phyloP scores from a whole-genome alignment of 2,329 filamentous ascomycete species.

The Trichoderma oligosporum region DNA sequence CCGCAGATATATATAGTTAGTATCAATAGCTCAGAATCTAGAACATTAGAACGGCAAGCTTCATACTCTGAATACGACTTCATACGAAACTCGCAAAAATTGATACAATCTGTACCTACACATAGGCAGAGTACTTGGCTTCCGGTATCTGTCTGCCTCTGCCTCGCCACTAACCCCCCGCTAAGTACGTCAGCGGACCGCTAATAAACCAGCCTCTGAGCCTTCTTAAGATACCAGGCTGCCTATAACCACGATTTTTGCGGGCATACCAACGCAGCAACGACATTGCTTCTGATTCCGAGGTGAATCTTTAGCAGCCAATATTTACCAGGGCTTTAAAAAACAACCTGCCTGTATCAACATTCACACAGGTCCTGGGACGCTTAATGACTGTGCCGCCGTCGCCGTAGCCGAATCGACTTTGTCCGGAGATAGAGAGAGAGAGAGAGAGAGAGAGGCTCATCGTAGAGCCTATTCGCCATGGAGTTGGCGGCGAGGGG shows the following conservation, averaged over 20 bases:
- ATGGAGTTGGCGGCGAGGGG: slow-evolving; percentile 38
- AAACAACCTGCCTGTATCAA: not conserved
- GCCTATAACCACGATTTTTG: not conserved
- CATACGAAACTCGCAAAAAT: too few relatives aligned
- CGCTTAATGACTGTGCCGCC: slow-evolving; percentile 6
- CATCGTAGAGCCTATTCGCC: slow-evolving; percentile 37
- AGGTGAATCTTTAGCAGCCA: not conserved
- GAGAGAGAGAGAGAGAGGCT: not conserved
- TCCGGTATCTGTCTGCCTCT: too few relatives aligned
- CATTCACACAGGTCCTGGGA: not conserved
- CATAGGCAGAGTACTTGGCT: too few relatives aligned
- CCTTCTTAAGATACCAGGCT: not conserved
- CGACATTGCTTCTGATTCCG: not conserved
- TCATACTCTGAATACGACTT: too few relatives aligned
- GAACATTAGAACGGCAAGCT: not conserved
- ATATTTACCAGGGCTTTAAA: not conserved
- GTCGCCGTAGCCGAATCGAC: slow-evolving; percentile 5
- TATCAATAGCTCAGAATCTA: not conserved
- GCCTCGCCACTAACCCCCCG: not conserved
- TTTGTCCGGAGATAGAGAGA: not conserved
- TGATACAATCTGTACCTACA: too few relatives aligned
- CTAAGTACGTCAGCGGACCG: slow-evolving; percentile 14
- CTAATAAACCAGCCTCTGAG: not conserved
- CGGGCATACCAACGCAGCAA: not conserved
- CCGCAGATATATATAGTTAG: too few relatives aligned